A percentile compares a stretch with the other conserved stretches of the same genome.
These are phyloP conservation scores for Chondrus crispus DNA, from an alignment of 23 red algal species.

Conservation along the genomic window DNA sequence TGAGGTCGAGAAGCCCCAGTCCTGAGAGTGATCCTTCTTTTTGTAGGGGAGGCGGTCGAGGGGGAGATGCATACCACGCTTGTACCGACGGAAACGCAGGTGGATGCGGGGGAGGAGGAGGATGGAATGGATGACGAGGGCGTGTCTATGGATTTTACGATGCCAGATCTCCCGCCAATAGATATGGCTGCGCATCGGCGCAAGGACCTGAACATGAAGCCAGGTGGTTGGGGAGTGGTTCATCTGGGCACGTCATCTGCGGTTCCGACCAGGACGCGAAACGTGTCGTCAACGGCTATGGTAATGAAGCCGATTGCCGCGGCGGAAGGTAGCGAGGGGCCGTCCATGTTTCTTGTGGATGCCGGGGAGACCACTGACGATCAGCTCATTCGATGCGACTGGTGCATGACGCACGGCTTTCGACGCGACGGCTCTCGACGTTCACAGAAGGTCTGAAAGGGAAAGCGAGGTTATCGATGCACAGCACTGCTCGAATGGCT, in stretches of 20 bases:
- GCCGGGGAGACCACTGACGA: constrained; percentile 71
- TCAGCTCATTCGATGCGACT: constrained; percentile 60
- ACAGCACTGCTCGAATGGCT: constrained; percentile 93
- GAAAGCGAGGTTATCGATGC: constrained; percentile 64
- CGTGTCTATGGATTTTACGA: not conserved
- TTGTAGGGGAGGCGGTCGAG: constrained; percentile 10
- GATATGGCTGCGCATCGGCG: constrained; percentile 37
- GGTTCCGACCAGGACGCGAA: constrained; percentile 71
- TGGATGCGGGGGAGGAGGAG: not conserved
- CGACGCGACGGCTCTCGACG: constrained; percentile 74
- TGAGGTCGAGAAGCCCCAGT: not conserved
- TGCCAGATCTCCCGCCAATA: not conserved
- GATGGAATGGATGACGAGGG: not conserved
- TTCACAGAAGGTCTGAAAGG: constrained; percentile 49
- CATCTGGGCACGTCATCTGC: constrained; percentile 87
- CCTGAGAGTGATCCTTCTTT: constrained; percentile 50
- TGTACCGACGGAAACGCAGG: not conserved
- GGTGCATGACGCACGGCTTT: constrained; percentile 77
- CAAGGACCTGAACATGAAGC: constrained; percentile 13
- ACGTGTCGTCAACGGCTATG: constrained; percentile 81
- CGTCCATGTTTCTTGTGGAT: constrained; percentile 76
- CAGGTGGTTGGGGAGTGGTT: constrained; percentile 65
- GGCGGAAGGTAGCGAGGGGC: not conserved
- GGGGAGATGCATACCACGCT: constrained; percentile 18
- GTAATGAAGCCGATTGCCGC: constrained; percentile 8